Evolutionary conservation across 805 yeast genomes (phyloP).

Genomic region (Cyberlindnera amylophila): DNA sequence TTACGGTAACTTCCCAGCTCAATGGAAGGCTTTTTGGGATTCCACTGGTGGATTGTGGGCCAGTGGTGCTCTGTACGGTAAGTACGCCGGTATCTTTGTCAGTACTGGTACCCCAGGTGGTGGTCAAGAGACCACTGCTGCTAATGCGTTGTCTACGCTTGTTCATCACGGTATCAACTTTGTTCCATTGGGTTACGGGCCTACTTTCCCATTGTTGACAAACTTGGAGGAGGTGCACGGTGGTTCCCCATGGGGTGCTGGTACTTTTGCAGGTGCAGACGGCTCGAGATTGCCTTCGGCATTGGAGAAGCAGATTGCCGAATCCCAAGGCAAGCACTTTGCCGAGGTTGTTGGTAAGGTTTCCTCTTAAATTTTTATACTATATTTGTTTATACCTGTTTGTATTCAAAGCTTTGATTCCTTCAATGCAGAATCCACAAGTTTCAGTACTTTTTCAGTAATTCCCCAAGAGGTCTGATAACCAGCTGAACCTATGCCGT

Average conservation of each 20-base stretch:
- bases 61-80: slow-evolving; percentile 62
- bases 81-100: slow-evolving; percentile 68
- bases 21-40: slow-evolving; percentile 74
- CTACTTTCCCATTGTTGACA: slow-evolving; percentile 51
- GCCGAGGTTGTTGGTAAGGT: too few relatives aligned
- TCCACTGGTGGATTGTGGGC: slow-evolving; percentile 77
- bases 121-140: slow-evolving; percentile 73
- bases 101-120: slow-evolving; percentile 74
- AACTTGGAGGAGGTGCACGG: slow-evolving; percentile 70
- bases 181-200: slow-evolving; percentile 73
- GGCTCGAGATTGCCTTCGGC: slow-evolving; percentile 68
- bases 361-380: too few relatives aligned
- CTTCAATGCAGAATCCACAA: too few relatives aligned
- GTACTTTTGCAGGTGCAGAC: slow-evolving; percentile 69
- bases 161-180: slow-evolving; percentile 75
- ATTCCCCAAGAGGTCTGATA: too few relatives aligned
- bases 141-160: slow-evolving; percentile 53
- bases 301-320: too few relatives aligned
- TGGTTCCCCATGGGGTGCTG: slow-evolving; percentile 87
- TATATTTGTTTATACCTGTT: too few relatives aligned
- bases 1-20: slow-evolving; percentile 72
- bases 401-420: too few relatives aligned
- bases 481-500: too few relatives aligned
- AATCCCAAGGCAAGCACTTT: too few relatives aligned
- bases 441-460: too few relatives aligned